Conservation (phyloP, 345 rosid species). For the Rhodamnia argentea region DNA sequence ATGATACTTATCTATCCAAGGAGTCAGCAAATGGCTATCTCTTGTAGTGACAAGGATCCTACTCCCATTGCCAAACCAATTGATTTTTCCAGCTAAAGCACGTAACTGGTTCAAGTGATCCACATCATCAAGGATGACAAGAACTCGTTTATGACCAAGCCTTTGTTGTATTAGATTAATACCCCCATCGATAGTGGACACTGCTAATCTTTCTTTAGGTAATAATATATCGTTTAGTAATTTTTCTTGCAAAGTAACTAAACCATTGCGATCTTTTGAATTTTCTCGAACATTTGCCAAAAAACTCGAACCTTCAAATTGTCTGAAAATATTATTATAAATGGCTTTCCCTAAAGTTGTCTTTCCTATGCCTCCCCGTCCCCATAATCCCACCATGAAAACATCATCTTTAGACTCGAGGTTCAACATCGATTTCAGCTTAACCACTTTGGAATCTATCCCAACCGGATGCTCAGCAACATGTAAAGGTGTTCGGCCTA, state of each 20-base stretch:
- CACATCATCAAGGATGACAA: not conserved
- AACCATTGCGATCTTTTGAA: not conserved
- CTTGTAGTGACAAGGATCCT: not conserved
- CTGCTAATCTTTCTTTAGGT: accelerated
- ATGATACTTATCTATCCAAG: not conserved
- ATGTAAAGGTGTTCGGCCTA: too few relatives aligned
- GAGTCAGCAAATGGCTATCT: not conserved
- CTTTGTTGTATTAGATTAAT: accelerated
- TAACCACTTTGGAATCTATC: too few relatives aligned
- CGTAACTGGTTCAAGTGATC: accelerated
- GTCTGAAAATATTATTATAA: not conserved
- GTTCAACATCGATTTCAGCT: too few relatives aligned
- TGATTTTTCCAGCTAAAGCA: not conserved
- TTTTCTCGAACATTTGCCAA: not conserved
- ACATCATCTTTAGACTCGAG: too few relatives aligned
- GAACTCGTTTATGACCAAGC: not conserved
- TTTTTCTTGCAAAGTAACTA: not conserved
- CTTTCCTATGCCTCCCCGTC: too few relatives aligned
- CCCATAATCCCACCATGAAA: too few relatives aligned
- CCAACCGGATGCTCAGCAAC: too few relatives aligned
- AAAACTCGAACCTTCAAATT: not conserved
- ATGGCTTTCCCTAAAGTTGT: too few relatives aligned
- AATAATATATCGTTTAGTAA: not conserved
- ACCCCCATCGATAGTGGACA: not conserved
- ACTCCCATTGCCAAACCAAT: not conserved